phyloP scores from a whole-genome alignment of 805 yeast species.

The Candida boidinii region DNA sequence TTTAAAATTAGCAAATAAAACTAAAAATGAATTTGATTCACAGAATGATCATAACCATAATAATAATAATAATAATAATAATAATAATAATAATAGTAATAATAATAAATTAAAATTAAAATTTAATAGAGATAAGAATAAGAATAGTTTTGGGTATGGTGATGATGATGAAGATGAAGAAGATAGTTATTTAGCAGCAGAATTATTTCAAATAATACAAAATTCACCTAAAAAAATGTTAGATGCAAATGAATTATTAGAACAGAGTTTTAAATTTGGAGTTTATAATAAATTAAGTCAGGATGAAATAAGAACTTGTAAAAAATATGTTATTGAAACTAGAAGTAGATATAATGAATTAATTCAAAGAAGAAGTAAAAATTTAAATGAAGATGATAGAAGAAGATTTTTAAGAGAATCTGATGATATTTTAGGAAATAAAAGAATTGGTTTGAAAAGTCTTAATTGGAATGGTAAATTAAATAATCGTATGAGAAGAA shows the following conservation, averaged over 20 bases:
- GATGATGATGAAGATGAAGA: slow-evolving; percentile 18
- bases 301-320: slow-evolving; percentile 70
- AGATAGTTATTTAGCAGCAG: slow-evolving; percentile 21
- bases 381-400: slow-evolving; percentile 10
- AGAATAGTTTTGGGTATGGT: not conserved
- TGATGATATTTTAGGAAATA: not conserved
- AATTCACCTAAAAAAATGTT: slow-evolving; percentile 64
- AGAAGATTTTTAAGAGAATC: not conserved
- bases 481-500: slow-evolving; percentile 21
- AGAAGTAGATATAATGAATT: slow-evolving; percentile 32
- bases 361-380: slow-evolving; percentile 20
- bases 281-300: slow-evolving; percentile 56
- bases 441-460: slow-evolving; percentile 17
- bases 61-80: slow-evolving; percentile 5
- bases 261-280: slow-evolving; percentile 54
- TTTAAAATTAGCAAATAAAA: slow-evolving; percentile 19
- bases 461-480: slow-evolving; percentile 27
- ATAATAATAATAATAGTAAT: not conserved
- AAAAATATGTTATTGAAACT: slow-evolving; percentile 66
- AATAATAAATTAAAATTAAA: not conserved
- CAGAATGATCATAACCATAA: slow-evolving; percentile 2
- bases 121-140: slow-evolving; percentile 1
- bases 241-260: slow-evolving; percentile 64
- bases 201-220: slow-evolving; percentile 75
- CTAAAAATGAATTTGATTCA: slow-evolving; percentile 41